Conservation (phyloP, 305 asterid species). For the Salvia sclarea region DNA sequence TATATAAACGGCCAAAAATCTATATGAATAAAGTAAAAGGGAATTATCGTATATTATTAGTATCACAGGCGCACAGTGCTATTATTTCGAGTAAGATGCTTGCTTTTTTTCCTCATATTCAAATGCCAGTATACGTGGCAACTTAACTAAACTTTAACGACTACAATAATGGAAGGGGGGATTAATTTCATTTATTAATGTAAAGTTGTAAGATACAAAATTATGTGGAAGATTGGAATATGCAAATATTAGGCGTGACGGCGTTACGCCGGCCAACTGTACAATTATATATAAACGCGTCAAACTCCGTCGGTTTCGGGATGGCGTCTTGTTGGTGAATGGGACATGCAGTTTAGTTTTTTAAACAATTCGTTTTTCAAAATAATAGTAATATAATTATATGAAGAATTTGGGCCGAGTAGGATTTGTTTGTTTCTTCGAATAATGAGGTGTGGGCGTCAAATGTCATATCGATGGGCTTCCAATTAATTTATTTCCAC, state of each 20-base stretch:
- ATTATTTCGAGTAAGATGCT: not conserved
- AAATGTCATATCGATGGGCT: conserved; percentile 27
- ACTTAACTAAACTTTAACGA: conserved; percentile 5
- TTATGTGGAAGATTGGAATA: not conserved
- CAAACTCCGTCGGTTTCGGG: conserved; percentile 15
- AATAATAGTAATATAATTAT: not conserved
- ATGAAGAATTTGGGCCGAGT: conserved; percentile 11
- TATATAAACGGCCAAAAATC: not conserved
- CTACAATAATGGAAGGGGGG: not conserved
- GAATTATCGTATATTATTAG: not conserved
- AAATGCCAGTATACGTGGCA: not conserved
- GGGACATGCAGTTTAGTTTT: conserved; percentile 7
- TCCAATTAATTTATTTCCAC: not conserved
- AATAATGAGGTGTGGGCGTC: conserved; percentile 25
- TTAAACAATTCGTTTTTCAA: not conserved
- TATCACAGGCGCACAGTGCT: not conserved
- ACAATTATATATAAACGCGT: conserved; percentile 26
- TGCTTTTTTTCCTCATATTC: not conserved
- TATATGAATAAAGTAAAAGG: not conserved
- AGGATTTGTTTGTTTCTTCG: conserved; percentile 32
- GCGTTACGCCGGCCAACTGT: conserved; percentile 36
- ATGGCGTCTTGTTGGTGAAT: conserved; percentile 26
- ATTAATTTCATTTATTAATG: not conserved
- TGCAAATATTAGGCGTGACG: conserved; percentile 1
- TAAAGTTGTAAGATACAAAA: not conserved